phyloP scores from a whole-genome alignment of 768 basidiomycete genomes.

The Kwoniella sp. region DNA sequence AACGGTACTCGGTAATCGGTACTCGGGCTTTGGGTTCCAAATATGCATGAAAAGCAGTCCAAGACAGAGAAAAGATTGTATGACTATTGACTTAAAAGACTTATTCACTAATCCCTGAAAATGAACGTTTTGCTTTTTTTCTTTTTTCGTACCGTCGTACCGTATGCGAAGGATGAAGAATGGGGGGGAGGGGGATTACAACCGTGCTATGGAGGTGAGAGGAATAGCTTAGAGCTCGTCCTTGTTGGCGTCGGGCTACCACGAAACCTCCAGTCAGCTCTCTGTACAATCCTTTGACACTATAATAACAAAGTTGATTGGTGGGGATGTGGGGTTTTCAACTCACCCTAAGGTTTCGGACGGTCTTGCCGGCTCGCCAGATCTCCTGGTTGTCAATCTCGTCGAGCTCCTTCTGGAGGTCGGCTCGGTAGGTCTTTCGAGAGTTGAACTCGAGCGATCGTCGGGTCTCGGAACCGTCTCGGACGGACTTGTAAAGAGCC shows the following conservation, averaged over 20 bases:
- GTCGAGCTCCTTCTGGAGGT: slow-evolving; percentile 85
- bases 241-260: slow-evolving; percentile 49
- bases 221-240: slow-evolving; percentile 44
- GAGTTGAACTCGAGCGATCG: slow-evolving; percentile 96
- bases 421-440: slow-evolving; percentile 85
- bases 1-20: too few relatives aligned
- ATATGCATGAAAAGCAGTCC: not conserved
- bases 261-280: slow-evolving; percentile 4
- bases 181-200: not conserved
- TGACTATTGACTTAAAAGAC: not conserved
- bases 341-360: slow-evolving; percentile 68
- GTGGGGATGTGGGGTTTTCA: not conserved
- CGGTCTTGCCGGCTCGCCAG: slow-evolving; percentile 94
- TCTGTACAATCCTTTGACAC: not conserved
- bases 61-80: not conserved
- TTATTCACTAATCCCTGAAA: not conserved
- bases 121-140: not conserved
- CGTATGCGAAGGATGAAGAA: not conserved
- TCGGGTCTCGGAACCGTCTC: slow-evolving; percentile 93
- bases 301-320: too few relatives aligned
- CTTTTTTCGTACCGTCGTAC: too few relatives aligned
- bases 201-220: not conserved
- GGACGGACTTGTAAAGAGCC: slow-evolving; percentile 89
- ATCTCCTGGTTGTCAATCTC: slow-evolving; percentile 98
- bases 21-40: not conserved